A percentile compares a stretch with the other conserved stretches of the same genome.
Evolutionary conservation across 805 yeast species (phyloP).

Genomic region (Ogataea methylovora): DNA sequence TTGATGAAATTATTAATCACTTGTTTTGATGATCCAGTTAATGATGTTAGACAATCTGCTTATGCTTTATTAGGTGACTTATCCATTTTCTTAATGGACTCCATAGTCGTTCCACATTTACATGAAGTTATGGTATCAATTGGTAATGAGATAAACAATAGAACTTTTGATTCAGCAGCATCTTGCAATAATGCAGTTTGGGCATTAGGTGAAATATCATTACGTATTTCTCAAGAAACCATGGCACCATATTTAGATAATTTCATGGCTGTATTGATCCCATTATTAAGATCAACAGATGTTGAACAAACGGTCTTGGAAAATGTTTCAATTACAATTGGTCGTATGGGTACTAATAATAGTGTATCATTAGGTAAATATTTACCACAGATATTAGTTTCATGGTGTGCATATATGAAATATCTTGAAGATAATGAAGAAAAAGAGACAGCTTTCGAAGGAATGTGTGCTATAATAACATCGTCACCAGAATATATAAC

Average conservation of each 20-base stretch:
- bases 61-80: conserved; percentile 89
- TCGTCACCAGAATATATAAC: conserved; percentile 54
- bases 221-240: conserved; percentile 42
- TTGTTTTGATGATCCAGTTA: conserved; percentile 66
- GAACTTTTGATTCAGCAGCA: conserved; percentile 43
- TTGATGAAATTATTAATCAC: conserved; percentile 57
- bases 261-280: conserved; percentile 48
- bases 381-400: conserved; percentile 46
- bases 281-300: conserved; percentile 47
- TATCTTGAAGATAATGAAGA: conserved; percentile 75
- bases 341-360: conserved; percentile 65
- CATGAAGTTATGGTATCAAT: conserved; percentile 55
- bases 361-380: conserved; percentile 55
- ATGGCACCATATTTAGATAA: conserved; percentile 47
- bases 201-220: conserved; percentile 84
- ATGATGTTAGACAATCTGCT: conserved; percentile 90
- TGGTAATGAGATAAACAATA: conserved; percentile 56
- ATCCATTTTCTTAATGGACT: conserved; percentile 49
- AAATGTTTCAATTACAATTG: conserved; percentile 84
- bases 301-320: conserved; percentile 64
- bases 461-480: conserved; percentile 66
- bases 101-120: conserved; percentile 39
- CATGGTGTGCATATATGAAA: conserved; percentile 68
- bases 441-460: conserved; percentile 79
- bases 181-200: conserved; percentile 88